A percentile compares a stretch with the other conserved stretches of the same genome.
Evolutionary conservation across 495 filamentous ascomycete genomes (phyloP).

Genomic region (Amorphotheca resinae): DNA sequence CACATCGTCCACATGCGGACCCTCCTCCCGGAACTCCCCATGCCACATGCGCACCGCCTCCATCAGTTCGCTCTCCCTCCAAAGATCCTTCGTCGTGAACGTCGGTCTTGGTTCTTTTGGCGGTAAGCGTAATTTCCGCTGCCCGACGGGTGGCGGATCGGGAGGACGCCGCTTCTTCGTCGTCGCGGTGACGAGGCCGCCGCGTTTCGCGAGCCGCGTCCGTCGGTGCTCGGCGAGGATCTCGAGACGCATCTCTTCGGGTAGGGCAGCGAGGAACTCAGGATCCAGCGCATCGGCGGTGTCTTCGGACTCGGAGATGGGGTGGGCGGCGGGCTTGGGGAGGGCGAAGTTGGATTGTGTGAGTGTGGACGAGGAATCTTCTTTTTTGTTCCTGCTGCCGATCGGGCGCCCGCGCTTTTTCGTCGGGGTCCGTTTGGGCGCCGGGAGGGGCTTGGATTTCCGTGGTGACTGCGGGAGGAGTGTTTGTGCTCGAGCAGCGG

Average conservation of each 20-base stretch:
- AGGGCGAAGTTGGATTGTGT: slow-evolving; percentile 54
- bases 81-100: slow-evolving; percentile 52
- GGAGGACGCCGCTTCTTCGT: slow-evolving; percentile 14
- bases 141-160: slow-evolving; percentile 10
- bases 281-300: slow-evolving; percentile 41
- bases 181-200: slow-evolving; percentile 22
- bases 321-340: not conserved
- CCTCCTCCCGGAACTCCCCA: slow-evolving; percentile 48
- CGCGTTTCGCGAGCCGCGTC: slow-evolving; percentile 35
- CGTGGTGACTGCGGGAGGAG: slow-evolving; percentile 45
- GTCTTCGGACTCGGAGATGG: slow-evolving; percentile 11
- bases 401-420: slow-evolving; percentile 42
- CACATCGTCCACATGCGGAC: slow-evolving; percentile 69
- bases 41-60: slow-evolving; percentile 56
- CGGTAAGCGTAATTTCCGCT: slow-evolving; percentile 35
- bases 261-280: slow-evolving; percentile 68
- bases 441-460: slow-evolving; percentile 32
- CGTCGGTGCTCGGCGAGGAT: slow-evolving; percentile 57
- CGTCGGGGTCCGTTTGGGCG: slow-evolving; percentile 41
- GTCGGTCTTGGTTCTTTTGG: slow-evolving; percentile 43
- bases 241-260: slow-evolving; percentile 67
- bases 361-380: slow-evolving; percentile 35
- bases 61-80: slow-evolving; percentile 41
- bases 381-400: slow-evolving; percentile 27
- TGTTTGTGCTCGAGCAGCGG: slow-evolving; percentile 22